Evolutionary conservation across 306 rosid species (phyloP), one percentile per base, ranked within the genome.

Genomic region (Fragaria iinumae): DNA sequence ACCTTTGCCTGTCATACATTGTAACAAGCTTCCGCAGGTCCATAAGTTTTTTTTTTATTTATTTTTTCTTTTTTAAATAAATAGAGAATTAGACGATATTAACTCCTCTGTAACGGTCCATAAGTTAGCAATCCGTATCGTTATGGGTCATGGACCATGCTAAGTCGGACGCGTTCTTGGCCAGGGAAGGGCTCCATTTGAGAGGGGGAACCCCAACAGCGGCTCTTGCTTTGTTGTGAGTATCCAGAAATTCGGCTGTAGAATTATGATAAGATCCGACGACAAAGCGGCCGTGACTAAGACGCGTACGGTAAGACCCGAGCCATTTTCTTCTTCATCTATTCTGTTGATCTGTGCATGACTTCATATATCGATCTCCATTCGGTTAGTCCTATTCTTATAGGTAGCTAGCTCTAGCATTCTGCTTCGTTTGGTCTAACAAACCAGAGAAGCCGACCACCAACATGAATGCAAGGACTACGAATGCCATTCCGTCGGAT

Each of bases 171-270:
- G 2, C 32, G 32, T 29, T 2, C 32, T 29, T 29, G 32, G 32
- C 32, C 16, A 91, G 90, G 71, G 77, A 72, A 76, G 80, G 80
- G 83, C 89, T 91, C 97, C 95, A 91, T 0, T 5, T 60, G 8
- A 91, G 89, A 0, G 93, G 85, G 1, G 39, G 60, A 34, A 91
- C 93, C 1, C 93, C 88, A 23, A 92, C 97, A 14, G 74, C 86
- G 0, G 84, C 85, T 80, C 97, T 84, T 29, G 93, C 97, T 47
- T 77, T 50, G 89, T 90, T 89, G 90, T 91, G 97, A 2, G 78
- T 80, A 6, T 88, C 87, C 17, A 91, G 36, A 76, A 53, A 91
- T 59, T 85, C 91, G 1, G 8, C 72, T 0, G 89, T 29, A 29
- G 32, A 29, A 29, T 29, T 29, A 29, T 29, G 32, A 29, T 29